phyloP scores from a whole-genome alignment of 2,329 filamentous ascomycete genomes.

The Uncinocarpus reesii region DNA sequence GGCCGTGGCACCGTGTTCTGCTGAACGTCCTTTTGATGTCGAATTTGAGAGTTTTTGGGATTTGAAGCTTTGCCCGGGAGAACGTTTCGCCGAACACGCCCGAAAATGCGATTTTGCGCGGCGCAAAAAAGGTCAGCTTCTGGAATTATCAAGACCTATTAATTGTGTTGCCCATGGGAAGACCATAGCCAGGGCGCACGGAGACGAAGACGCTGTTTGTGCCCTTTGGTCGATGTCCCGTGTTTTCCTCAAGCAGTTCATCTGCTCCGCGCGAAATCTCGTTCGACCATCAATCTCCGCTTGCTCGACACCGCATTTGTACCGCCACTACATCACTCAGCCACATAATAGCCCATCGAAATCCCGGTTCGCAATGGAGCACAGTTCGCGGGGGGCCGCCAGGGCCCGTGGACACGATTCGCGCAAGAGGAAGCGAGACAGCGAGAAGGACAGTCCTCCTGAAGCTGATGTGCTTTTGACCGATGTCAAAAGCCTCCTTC shows the following conservation, averaged over 20 bases:
- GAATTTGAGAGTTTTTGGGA: background rate
- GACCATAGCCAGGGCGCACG: no score
- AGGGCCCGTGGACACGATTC: background rate
- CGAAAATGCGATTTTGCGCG: background rate
- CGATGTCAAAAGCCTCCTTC: slow-evolving; percentile 46
- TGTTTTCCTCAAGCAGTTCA: background rate
- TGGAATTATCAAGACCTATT: no score
- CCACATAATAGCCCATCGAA: background rate
- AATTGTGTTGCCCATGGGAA: no score
- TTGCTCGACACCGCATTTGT: background rate
- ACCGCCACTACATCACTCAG: background rate
- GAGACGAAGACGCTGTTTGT: background rate
- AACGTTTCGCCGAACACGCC: slow-evolving; percentile 10
- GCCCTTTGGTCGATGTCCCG: slow-evolving; percentile 2
- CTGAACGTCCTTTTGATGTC: background rate
- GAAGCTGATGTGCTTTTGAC: slow-evolving; percentile 55
- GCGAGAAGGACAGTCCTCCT: background rate
- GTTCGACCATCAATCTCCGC: background rate
- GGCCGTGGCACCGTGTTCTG: background rate
- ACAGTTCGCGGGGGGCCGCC: background rate
- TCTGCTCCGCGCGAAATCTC: background rate
- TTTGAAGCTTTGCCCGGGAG: slow-evolving; percentile 7
- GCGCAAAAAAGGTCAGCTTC: no score
- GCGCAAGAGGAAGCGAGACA: slow-evolving; percentile 13
- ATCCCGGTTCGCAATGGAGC: slow-evolving; percentile 2